These are phyloP conservation scores for Mycena belliarum DNA, from an alignment of 768 basidiomycete genomes.

Conservation along the genomic window DNA sequence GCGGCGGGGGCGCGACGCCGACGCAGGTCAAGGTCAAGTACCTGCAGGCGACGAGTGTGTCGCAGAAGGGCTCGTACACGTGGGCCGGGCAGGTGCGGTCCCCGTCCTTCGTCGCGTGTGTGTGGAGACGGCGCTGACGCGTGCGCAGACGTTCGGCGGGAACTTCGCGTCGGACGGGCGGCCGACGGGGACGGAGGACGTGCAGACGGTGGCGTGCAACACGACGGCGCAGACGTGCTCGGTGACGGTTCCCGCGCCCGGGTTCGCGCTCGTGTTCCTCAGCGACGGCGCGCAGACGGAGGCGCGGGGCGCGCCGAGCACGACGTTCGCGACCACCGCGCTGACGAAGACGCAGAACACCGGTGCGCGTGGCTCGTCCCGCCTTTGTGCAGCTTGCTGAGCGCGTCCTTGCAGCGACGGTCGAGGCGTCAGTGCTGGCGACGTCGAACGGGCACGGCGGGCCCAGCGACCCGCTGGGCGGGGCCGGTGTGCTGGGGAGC, in stretches of 20 bases:
- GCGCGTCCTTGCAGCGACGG: constrained; percentile 43
- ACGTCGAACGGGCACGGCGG: constrained; percentile 39
- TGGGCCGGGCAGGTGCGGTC: constrained; percentile 72
- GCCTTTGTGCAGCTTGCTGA: too few species aligned
- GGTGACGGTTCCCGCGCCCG: constrained; percentile 67
- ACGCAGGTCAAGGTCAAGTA: constrained; percentile 51
- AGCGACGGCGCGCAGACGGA: constrained; percentile 22
- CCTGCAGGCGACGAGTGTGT: constrained; percentile 52
- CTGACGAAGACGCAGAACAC: neutral
- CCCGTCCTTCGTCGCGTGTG: neutral
- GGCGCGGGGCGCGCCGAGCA: neutral
- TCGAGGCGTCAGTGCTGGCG: constrained; percentile 51
- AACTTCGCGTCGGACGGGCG: constrained; percentile 69
- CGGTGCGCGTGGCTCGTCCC: neutral
- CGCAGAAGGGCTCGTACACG: constrained; percentile 62
- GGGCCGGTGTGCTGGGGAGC: constrained; percentile 5
- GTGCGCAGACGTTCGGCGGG: constrained; percentile 56
- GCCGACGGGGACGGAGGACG: constrained; percentile 51
- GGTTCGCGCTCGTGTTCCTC: constrained; percentile 76
- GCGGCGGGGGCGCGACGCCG: constrained; percentile 36
- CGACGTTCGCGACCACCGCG: neutral
- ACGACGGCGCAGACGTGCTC: constrained; percentile 50
- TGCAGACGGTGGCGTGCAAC: constrained; percentile 64
- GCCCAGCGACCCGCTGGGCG: neutral
- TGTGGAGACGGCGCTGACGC: neutral